Evolutionary conservation across 2,329 filamentous ascomycete genomes (phyloP).

Genomic region (Cladosporium velox): DNA sequence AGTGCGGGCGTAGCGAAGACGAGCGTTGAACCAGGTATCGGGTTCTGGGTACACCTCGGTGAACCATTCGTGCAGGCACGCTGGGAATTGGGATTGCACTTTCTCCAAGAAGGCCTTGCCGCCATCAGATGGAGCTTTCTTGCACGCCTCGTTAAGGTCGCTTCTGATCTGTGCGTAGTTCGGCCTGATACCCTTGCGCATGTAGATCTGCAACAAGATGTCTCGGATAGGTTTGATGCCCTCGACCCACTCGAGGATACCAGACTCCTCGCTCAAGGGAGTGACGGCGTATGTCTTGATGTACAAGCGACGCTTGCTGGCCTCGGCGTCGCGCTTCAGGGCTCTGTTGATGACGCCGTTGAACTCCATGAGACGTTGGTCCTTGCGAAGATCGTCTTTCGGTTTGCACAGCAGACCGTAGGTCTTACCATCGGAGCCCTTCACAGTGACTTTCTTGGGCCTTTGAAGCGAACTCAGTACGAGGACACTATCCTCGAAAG

Average conservation of each 20-base stretch:
- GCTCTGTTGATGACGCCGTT: slow-evolving; percentile 97
- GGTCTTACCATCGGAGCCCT: slow-evolving; percentile 81
- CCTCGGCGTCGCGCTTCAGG: slow-evolving; percentile 86
- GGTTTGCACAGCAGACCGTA: slow-evolving; percentile 96
- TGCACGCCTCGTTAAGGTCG: slow-evolving; percentile 66
- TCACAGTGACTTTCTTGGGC: slow-evolving; percentile 83
- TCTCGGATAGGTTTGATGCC: slow-evolving; percentile 92
- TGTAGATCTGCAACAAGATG: slow-evolving; percentile 78
- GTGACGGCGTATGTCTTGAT: slow-evolving; percentile 98
- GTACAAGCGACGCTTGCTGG: slow-evolving; percentile 84
- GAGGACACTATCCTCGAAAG: slow-evolving; percentile 83
- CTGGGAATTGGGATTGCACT: slow-evolving; percentile 68
- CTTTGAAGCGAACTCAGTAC: slow-evolving; percentile 90
- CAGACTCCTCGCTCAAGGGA: slow-evolving; percentile 94
- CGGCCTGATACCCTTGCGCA: slow-evolving; percentile 67
- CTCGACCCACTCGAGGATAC: slow-evolving; percentile 97
- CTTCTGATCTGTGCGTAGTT: slow-evolving; percentile 67
- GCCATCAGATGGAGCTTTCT: slow-evolving; percentile 55
- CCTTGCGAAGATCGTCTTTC: slow-evolving; percentile 95
- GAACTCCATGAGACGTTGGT: slow-evolving; percentile 98
- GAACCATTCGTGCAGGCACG: slow-evolving; percentile 92
- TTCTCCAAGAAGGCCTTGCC: slow-evolving; percentile 70
- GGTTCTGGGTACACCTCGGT: slow-evolving; percentile 92
- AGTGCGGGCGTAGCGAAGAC: slow-evolving; percentile 86
- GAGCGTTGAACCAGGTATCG: slow-evolving; percentile 85